These are phyloP conservation scores for Caryopteris hybrid DNA, from an alignment of 305 asterid species.

Conservation along the genomic window DNA sequence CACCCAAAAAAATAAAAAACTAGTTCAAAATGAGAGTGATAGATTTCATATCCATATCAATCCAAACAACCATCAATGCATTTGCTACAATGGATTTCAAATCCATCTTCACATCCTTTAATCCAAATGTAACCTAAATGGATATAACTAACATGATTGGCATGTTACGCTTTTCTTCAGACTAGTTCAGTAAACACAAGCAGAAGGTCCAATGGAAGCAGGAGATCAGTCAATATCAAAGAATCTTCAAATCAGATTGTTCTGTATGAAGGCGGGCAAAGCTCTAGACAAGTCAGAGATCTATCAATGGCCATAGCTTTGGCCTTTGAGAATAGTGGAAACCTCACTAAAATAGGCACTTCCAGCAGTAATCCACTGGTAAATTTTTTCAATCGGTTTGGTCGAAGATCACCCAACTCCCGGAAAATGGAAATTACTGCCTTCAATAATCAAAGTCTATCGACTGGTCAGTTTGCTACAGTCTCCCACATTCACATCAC, in stretches of 20 bases:
- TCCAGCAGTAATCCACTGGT: constrained; percentile 53
- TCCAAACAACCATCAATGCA: too few relatives aligned
- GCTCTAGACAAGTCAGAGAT: constrained; percentile 44
- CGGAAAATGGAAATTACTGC: constrained; percentile 31
- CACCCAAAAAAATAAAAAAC: too few relatives aligned
- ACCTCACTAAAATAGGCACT: constrained; percentile 38
- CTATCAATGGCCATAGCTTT: constrained; percentile 62
- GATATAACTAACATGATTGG: not conserved
- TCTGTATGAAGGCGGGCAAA: constrained; percentile 47
- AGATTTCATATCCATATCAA: too few relatives aligned
- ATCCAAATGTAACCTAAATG: not conserved
- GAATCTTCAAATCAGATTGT: constrained; percentile 67
- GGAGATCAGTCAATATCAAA: constrained; percentile 27
- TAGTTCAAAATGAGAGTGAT: not conserved
- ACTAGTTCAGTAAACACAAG: constrained; percentile 31
- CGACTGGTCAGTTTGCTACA: constrained; percentile 36
- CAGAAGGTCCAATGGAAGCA: constrained; percentile 34
- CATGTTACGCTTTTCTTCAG: constrained; percentile 11
- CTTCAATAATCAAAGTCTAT: constrained; percentile 9
- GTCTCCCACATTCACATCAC: constrained; percentile 54
- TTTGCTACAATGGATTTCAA: not conserved
- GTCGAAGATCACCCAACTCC: constrained; percentile 47
- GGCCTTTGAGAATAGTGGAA: constrained; percentile 64
- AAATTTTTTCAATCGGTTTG: constrained; percentile 62
- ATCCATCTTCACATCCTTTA: too few relatives aligned